Conservation (phyloP, 306 rosid genomes). For the Cucumis melo region DNA sequence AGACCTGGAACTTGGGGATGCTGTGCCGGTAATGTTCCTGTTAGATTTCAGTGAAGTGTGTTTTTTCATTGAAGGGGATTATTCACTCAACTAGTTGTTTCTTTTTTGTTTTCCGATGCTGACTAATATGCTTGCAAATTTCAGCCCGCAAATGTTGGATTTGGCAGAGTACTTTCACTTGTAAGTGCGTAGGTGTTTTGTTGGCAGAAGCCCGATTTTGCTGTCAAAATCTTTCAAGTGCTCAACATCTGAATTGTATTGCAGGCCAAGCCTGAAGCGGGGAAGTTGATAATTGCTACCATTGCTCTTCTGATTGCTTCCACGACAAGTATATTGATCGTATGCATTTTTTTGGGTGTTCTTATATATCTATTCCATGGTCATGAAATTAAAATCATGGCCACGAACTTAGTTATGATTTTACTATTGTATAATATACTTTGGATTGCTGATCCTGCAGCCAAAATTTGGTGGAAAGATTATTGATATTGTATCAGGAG, state of each 20-base stretch:
- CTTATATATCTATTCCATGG: not conserved
- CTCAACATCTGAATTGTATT: not conserved
- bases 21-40: constrained; percentile 33
- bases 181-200: constrained; percentile 29
- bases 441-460: constrained; percentile 24
- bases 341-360: constrained; percentile 17
- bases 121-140: constrained; percentile 4
- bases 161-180: constrained; percentile 30
- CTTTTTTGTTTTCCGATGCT: constrained; percentile 2
- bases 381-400: not conserved
- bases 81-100: not conserved
- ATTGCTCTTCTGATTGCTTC: constrained; percentile 58
- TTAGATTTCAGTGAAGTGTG: not conserved
- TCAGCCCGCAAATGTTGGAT: constrained; percentile 40
- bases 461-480: constrained; percentile 66
- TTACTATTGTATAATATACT: not conserved
- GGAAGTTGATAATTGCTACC: constrained; percentile 41
- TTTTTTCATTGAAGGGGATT: not conserved
- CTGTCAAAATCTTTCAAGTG: not conserved
- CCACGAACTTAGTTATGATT: not conserved
- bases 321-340: constrained; percentile 53
- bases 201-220: constrained; percentile 3
- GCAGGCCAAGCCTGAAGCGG: constrained; percentile 60
- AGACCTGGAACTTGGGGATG: constrained; percentile 59
- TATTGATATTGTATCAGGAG: constrained; percentile 60